Evolutionary conservation across 345 rosid genomes (phyloP).

Genomic region (Sisymbrium irio): DNA sequence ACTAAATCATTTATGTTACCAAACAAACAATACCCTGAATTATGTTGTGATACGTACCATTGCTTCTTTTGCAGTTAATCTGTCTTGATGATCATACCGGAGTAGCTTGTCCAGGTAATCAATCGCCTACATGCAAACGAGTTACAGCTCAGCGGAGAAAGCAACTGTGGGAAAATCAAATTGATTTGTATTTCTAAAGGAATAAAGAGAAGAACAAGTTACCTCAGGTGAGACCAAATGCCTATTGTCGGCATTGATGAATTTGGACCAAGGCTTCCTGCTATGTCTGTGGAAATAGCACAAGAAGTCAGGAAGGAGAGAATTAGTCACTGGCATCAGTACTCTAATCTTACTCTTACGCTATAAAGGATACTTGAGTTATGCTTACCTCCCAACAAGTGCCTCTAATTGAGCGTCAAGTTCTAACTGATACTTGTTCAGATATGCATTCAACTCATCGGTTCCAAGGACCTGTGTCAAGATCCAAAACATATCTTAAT

Average conservation of each 20-base stretch:
- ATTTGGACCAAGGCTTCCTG: slow-evolving; percentile 92
- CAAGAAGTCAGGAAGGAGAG: neutral
- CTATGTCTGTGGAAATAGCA: slow-evolving; percentile 64
- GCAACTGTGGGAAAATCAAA: neutral
- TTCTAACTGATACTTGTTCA: slow-evolving; percentile 89
- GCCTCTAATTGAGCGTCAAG: slow-evolving; percentile 94
- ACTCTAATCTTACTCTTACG: neutral
- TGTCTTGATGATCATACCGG: slow-evolving; percentile 92
- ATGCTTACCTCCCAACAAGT: slow-evolving; percentile 85
- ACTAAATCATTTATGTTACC: neutral
- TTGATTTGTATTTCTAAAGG: neutral
- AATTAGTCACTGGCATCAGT: neutral
- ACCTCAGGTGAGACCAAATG: slow-evolving; percentile 97
- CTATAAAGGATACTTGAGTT: neutral
- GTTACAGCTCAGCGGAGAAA: slow-evolving; percentile 1
- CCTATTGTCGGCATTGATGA: slow-evolving; percentile 81
- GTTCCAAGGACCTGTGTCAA: slow-evolving; percentile 86
- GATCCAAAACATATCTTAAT: neutral
- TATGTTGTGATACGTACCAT: slow-evolving; percentile 50
- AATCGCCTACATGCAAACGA: slow-evolving; percentile 56
- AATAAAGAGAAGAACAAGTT: slow-evolving; percentile 4
- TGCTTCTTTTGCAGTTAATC: slow-evolving; percentile 95
- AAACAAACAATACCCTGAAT: slow-evolving; percentile 6
- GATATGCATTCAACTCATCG: slow-evolving; percentile 86
- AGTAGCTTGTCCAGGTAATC: slow-evolving; percentile 95